phyloP scores from a whole-genome alignment of 1,139 yeast genomes.

The Candida sp. region DNA sequence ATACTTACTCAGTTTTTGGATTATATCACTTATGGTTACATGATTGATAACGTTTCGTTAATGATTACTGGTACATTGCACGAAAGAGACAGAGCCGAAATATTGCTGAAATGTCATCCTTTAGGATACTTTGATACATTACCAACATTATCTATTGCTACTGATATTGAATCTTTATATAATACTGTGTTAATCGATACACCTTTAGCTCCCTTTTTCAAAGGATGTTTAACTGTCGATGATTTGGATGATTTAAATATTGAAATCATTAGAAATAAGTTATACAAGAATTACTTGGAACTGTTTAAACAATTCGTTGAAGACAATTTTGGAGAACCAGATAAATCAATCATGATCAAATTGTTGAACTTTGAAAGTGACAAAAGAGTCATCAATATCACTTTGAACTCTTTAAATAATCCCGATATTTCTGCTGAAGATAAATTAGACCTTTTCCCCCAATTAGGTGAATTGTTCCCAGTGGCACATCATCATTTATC shows the following conservation, averaged over 20 bases:
- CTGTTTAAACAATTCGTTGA: constrained; percentile 72
- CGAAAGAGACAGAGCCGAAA: constrained; percentile 86
- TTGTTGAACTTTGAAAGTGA: constrained; percentile 91
- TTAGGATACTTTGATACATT: constrained; percentile 98
- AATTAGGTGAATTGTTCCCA: constrained; percentile 78
- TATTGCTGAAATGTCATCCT: constrained; percentile 89
- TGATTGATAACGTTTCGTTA: constrained; percentile 96
- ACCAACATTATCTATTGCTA: constrained; percentile 92
- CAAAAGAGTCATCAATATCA: constrained; percentile 87
- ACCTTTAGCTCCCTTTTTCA: constrained; percentile 95
- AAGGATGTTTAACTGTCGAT: constrained; percentile 86
- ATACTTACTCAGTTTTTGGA: constrained; percentile 81
- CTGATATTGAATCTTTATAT: constrained; percentile 89
- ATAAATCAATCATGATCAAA: constrained; percentile 74
- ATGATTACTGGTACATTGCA: constrained; percentile 98
- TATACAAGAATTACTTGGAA: constrained; percentile 90
- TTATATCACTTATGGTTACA: constrained; percentile 90
- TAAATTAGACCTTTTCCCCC: constrained; percentile 69
- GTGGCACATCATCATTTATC: constrained; percentile 68
- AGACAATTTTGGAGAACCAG: constrained; percentile 65
- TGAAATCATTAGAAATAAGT: constrained; percentile 87
- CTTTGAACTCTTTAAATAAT: constrained; percentile 80
- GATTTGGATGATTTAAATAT: constrained; percentile 95
- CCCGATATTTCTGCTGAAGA: constrained; percentile 74
- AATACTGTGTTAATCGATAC: constrained; percentile 96